Base-by-base conservation (phyloP, 352 stramenopile species). In the Phytophthora pistaciae region DNA sequence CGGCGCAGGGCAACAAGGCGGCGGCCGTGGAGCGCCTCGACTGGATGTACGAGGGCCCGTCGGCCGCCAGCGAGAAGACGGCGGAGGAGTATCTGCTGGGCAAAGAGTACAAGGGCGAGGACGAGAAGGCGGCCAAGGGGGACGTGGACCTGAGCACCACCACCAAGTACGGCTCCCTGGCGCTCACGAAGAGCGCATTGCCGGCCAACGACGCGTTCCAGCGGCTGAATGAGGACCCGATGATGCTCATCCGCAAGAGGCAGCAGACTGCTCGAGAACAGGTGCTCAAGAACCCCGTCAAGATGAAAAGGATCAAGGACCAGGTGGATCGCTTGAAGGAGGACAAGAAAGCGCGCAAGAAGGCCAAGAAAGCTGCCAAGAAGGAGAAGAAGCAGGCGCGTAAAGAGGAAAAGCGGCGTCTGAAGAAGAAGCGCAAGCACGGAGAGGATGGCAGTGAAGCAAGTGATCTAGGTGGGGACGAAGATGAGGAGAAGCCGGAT, bases 31-130 rank as follows among this genome's bases (percentile, higher is more conserved):
- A 97, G 76, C 87, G 90, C 6, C 68, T 99, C 5, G 91, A 99
- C 73, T 99, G 96, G 96, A 99, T 99, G 94, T 99, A 99, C 70
- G 92, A 99, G 78, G 94, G 90, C 0, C 92, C 93, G n/a, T 95
- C 93, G 68, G 89, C 87, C 27, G 80, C 81, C 62, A 72, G 69
- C 46, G 79, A 88, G 44, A 87, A 84, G 60, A 92, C 80, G 18
- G 75, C 79, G 68, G 95, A 98, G 62, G 93, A 98, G 16, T 99
- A 97, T 76, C 77, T 99, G 55, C 68, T 99, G 44, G 96, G 97
- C 4, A 99, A 99, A 70, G 89, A 95, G 61, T 92, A 85, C 71
- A 88, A 91, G 62, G 69, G 69, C 0, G 77, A 88, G 33, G 72
- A 82, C 9, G 67, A 77, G 29, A 72, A 76, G 16, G 77, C 70